Conservation (phyloP, 2,329 filamentous ascomycete genomes). For the Exophiala sideris region DNA sequence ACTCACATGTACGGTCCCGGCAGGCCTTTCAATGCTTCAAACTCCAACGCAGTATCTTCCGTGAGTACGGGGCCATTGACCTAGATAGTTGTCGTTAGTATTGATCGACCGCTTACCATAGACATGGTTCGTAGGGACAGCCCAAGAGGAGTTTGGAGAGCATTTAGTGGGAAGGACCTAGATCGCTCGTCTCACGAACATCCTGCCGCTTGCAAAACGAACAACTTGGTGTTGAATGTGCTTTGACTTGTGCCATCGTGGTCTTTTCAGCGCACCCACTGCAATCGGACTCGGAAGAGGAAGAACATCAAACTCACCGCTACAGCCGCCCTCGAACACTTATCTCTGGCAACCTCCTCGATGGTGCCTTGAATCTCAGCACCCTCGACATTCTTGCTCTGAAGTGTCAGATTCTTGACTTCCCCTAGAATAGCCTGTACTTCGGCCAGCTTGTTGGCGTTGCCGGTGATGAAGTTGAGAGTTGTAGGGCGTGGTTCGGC, state of each 20-base stretch:
- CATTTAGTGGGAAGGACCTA: too few relatives aligned
- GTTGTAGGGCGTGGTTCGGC: conserved; percentile 25
- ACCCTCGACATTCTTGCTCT: conserved; percentile 68
- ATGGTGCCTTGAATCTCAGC: conserved; percentile 84
- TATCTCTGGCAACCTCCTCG: conserved; percentile 85
- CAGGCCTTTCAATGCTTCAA: conserved; percentile 82
- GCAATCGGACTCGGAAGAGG: background rate
- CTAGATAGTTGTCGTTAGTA: conserved; percentile 42
- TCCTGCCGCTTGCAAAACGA: too few relatives aligned
- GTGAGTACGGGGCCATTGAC: conserved; percentile 84
- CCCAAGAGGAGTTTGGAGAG: too few relatives aligned
- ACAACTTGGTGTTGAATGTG: too few relatives aligned
- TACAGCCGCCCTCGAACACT: conserved; percentile 78
- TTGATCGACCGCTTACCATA: too few relatives aligned
- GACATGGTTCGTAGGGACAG: too few relatives aligned
- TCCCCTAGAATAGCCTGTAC: conserved; percentile 80
- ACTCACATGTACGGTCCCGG: conserved; percentile 95
- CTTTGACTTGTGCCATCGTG: too few relatives aligned
- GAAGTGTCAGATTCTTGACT: conserved; percentile 67
- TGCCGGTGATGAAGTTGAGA: conserved; percentile 94
- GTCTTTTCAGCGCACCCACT: background rate
- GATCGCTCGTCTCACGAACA: too few relatives aligned
- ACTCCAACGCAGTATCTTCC: conserved; percentile 93
- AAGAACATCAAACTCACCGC: conserved; percentile 51
- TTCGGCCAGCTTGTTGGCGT: conserved; percentile 88